These are phyloP conservation scores for Prosopis cineraria DNA, from an alignment of 306 rosid species.

Conservation along the genomic window DNA sequence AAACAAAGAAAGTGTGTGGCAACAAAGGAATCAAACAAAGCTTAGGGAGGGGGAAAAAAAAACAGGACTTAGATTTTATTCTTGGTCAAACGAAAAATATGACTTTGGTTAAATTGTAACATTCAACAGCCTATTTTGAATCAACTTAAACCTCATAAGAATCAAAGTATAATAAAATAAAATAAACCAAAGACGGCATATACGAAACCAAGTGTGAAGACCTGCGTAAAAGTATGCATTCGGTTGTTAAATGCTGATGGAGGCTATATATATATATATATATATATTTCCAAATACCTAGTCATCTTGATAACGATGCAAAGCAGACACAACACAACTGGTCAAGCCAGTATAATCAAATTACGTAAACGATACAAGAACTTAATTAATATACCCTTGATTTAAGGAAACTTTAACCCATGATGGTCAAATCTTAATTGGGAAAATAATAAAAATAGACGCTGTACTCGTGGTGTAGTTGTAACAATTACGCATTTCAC, in stretches of 20 bases:
- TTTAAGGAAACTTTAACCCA: neutral
- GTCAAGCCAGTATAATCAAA: neutral
- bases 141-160: neutral
- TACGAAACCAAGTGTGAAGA: neutral
- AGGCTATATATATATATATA: too few species aligned
- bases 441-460: neutral
- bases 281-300: neutral
- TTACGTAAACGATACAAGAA: neutral
- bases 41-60: too few species aligned
- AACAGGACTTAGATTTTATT: neutral
- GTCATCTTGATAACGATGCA: slow-evolving; percentile 1
- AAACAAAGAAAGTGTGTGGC: neutral
- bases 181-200: neutral
- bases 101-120: neutral
- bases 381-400: neutral
- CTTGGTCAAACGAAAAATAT: neutral
- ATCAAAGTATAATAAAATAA: neutral
- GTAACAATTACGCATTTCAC: neutral
- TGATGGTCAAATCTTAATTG: neutral
- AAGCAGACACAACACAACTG: neutral
- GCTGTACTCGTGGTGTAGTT: neutral
- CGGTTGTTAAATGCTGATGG: neutral
- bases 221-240: neutral
- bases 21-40: neutral
- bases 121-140: neutral